Percentiles rank a stretch among this genome's conserved stretches.
Evolutionary conservation across 2,329 filamentous ascomycete species (phyloP).

Genomic region (Ramularia endophylla): DNA sequence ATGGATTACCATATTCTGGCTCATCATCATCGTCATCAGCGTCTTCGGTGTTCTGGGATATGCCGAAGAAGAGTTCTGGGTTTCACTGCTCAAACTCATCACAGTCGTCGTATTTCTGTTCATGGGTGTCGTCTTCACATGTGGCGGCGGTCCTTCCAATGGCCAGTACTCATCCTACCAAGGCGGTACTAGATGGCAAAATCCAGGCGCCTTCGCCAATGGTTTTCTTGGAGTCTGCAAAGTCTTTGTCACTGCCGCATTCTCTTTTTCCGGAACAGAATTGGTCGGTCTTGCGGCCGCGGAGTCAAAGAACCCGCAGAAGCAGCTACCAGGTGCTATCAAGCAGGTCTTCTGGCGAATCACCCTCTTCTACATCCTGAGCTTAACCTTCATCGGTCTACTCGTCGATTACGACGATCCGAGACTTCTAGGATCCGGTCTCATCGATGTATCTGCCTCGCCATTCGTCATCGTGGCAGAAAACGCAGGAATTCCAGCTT

Average conservation of each 20-base stretch:
- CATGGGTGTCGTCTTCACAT: conserved; percentile 53
- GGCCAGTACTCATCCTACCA: conserved; percentile 26
- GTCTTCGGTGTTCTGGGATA: conserved; percentile 26
- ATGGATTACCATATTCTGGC: conserved; percentile 22
- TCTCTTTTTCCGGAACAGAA: conserved; percentile 58
- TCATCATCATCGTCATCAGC: conserved; percentile 21
- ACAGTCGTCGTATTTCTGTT: conserved; percentile 57
- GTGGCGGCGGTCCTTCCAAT: conserved; percentile 48
- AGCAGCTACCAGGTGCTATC: conserved; percentile 77
- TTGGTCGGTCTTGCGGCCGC: conserved; percentile 66
- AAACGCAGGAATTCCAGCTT: conserved; percentile 64
- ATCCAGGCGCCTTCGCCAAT: conserved; percentile 40
- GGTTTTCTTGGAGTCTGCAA: conserved; percentile 60
- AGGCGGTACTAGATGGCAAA: conserved; percentile 48
- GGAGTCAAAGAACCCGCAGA: conserved; percentile 71
- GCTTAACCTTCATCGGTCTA: conserved; percentile 72
- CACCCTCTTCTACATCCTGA: conserved; percentile 80
- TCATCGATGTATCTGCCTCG: conserved; percentile 65
- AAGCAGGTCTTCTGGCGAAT: conserved; percentile 97
- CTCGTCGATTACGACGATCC: conserved; percentile 68
- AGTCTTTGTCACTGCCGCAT: conserved; percentile 59
- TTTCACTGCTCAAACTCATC: conserved; percentile 23
- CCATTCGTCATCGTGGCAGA: conserved; percentile 92
- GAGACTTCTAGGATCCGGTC: conserved; percentile 51
- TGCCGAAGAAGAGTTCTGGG: conserved; percentile 27